Conservation (phyloP, 495 filamentous ascomycete genomes). For the Thermochaetoides thermophila region DNA sequence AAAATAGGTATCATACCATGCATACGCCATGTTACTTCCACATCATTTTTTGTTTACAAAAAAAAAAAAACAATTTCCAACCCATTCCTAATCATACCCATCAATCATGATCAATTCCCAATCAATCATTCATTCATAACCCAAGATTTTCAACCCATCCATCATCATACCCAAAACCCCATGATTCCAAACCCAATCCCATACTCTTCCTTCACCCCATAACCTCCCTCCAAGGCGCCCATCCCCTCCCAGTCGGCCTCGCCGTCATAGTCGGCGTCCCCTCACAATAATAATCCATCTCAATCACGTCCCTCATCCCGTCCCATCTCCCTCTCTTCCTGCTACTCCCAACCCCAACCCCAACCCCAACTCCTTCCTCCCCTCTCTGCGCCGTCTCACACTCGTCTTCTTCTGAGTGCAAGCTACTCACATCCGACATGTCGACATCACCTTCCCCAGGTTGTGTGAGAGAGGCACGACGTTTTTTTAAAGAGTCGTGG, state of each 20-base stretch:
- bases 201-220: neutral
- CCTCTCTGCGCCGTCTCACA: constrained; percentile 3
- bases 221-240: constrained; percentile 4
- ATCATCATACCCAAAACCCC: neutral
- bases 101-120: neutral
- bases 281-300: constrained; percentile 13
- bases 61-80: too few species aligned
- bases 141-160: neutral
- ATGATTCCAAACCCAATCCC: neutral
- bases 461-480: neutral
- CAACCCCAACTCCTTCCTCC: neutral
- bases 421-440: constrained; percentile 27
- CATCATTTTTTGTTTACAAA: too few species aligned
- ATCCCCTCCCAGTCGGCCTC: constrained; percentile 3
- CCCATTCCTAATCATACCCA: neutral
- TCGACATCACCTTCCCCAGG: constrained; percentile 24
- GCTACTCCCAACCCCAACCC: neutral
- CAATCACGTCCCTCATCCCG: constrained; percentile 10
- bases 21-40: too few species aligned
- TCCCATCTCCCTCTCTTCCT: neutral
- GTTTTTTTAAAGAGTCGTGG: neutral
- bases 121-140: neutral
- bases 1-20: too few species aligned
- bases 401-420: constrained; percentile 16
- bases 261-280: constrained; percentile 20